phyloP scores from a whole-genome alignment of 495 filamentous ascomycete genomes.

The Cercophora newfieldiana region DNA sequence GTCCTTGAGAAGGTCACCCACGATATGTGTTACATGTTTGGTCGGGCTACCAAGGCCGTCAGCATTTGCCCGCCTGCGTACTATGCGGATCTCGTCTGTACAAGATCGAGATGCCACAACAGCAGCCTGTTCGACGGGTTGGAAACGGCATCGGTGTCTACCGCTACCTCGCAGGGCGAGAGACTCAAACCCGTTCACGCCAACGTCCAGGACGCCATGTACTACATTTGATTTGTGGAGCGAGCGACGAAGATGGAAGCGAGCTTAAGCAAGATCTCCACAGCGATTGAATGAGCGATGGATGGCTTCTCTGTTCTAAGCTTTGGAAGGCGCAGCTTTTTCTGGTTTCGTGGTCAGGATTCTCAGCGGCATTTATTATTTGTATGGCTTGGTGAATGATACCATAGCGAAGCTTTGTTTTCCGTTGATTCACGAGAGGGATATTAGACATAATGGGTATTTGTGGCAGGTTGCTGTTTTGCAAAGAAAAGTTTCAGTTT shows the following conservation, averaged over 20 bases:
- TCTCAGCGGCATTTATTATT: no score
- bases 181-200: conserved; percentile 38
- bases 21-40: conserved; percentile 76
- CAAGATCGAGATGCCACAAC: conserved; percentile 67
- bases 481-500: no score
- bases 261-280: not conserved
- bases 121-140: conserved; percentile 52
- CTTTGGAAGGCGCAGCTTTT: no score
- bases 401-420: no score
- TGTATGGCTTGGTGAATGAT: no score
- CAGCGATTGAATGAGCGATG: no score
- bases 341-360: no score
- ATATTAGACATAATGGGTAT: no score
- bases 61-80: conserved; percentile 79
- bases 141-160: conserved; percentile 20
- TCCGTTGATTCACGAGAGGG: no score
- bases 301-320: no score
- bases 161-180: not conserved
- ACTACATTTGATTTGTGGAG: conserved; percentile 60
- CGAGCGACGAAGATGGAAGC: not conserved
- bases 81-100: conserved; percentile 77
- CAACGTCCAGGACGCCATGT: conserved; percentile 66
- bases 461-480: no score
- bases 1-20: conserved; percentile 66
- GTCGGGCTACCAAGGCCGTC: conserved; percentile 77